Percentiles rank a stretch among this genome's conserved stretches.
These are phyloP conservation scores for Podospora tetraspora DNA, from an alignment of 495 filamentous ascomycete genomes.

Conservation along the genomic window DNA sequence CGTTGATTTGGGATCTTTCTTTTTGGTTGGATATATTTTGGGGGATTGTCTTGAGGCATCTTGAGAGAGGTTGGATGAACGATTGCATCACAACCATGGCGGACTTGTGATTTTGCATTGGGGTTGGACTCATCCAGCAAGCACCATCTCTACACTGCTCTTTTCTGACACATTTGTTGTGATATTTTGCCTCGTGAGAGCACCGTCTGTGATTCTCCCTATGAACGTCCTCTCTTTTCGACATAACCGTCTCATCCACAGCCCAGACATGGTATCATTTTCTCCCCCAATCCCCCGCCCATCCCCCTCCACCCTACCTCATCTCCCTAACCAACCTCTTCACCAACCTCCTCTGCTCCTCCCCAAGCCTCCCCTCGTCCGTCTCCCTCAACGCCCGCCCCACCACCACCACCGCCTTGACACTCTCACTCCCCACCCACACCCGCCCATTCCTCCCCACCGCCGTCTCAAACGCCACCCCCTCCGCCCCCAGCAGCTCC, in stretches of 20 bases:
- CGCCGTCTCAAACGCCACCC: constrained; percentile 83
- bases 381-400: constrained; percentile 75
- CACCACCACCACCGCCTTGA: constrained; percentile 62
- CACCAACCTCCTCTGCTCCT: constrained; percentile 77
- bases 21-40: not conserved
- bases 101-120: constrained; percentile 2
- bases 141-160: not conserved
- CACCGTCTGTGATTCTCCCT: not conserved
- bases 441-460: constrained; percentile 91
- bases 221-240: not conserved
- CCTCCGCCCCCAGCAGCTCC: constrained; percentile 74
- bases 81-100: not conserved
- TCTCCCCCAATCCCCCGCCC: not conserved
- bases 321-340: constrained; percentile 52
- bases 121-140: constrained; percentile 1
- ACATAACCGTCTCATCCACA: not conserved
- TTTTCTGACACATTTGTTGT: not conserved
- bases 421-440: constrained; percentile 75
- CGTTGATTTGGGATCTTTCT: not conserved
- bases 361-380: constrained; percentile 61
- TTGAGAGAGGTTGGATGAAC: not conserved
- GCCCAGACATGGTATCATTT: not conserved
- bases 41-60: not conserved
- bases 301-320: constrained; percentile 22
- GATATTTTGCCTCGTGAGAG: not conserved